Conservation (phyloP, 306 rosid genomes). For the Glycyrrhiza uralensis region DNA sequence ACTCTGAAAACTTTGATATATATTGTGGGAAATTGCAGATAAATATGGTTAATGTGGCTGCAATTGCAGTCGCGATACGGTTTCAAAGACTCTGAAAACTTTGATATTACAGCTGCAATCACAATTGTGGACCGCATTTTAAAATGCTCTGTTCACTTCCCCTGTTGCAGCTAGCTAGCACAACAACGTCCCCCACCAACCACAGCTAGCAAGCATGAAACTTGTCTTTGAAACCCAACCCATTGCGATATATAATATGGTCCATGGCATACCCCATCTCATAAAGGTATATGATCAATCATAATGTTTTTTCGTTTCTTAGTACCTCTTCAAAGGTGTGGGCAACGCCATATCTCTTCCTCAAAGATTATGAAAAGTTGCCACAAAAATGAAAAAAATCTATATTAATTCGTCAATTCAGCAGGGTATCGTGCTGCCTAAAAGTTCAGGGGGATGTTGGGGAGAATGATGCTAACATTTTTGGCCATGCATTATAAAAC, state of each 20-base stretch:
- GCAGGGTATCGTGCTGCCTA: slow-evolving; percentile 12
- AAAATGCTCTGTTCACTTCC: not conserved
- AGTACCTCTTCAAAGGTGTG: slow-evolving; percentile 40
- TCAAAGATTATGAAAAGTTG: slow-evolving; percentile 43
- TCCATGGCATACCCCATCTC: slow-evolving; percentile 39
- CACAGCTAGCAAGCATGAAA: slow-evolving; percentile 10
- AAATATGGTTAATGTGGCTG: too few species aligned
- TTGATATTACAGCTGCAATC: too few species aligned
- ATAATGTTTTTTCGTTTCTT: slow-evolving; percentile 73
- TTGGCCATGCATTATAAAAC: not conserved
- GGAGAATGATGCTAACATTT: slow-evolving; percentile 25
- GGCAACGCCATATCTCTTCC: slow-evolving; percentile 31
- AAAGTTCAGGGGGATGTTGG: not conserved
- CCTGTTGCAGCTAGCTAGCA: not conserved
- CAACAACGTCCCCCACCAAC: slow-evolving; percentile 42
- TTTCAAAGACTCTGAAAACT: too few species aligned
- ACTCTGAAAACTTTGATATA: too few species aligned
- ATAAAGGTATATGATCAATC: slow-evolving; percentile 27
- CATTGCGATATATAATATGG: slow-evolving; percentile 10
- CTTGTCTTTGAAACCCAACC: slow-evolving; percentile 27
- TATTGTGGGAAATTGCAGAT: too few species aligned
- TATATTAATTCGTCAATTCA: not conserved
- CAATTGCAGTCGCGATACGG: too few species aligned
- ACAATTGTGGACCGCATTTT: too few species aligned
- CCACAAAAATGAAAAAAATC: not conserved